Percentiles rank a stretch among this genome's conserved stretches.
These are phyloP conservation scores for Phylloporus scabripes DNA, from an alignment of 768 basidiomycete genomes.

Conservation along the genomic window DNA sequence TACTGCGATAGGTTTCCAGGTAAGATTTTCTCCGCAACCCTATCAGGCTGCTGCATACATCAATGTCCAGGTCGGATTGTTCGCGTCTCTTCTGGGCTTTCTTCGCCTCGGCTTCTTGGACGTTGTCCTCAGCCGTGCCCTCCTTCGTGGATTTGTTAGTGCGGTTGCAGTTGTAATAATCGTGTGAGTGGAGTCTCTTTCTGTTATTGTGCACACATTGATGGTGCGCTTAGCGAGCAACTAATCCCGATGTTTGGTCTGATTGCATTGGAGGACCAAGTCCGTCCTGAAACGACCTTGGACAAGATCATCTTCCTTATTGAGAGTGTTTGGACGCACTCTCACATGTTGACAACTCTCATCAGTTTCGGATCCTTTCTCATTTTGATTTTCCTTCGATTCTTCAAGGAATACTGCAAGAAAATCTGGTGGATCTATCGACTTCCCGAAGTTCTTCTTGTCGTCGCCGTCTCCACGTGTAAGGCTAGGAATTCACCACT, in stretches of 20 bases:
- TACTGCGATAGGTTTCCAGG: constrained; percentile 83
- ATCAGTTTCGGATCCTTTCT: constrained; percentile 71
- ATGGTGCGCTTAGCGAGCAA: constrained; percentile 52
- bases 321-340: constrained; percentile 47
- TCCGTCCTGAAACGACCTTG: constrained; percentile 62
- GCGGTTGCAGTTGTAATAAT: constrained; percentile 83
- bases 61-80: constrained; percentile 63
- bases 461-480: constrained; percentile 83
- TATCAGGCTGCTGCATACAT: background rate
- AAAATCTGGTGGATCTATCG: constrained; percentile 69
- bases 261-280: constrained; percentile 41
- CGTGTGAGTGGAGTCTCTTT: constrained; percentile 45
- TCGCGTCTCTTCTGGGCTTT: constrained; percentile 81
- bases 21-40: constrained; percentile 21
- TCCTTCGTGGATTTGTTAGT: constrained; percentile 82
- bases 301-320: constrained; percentile 77
- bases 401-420: constrained; percentile 53
- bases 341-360: constrained; percentile 62
- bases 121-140: constrained; percentile 84
- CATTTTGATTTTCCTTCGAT: constrained; percentile 56
- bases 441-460: constrained; percentile 85
- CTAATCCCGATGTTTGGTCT: constrained; percentile 90
- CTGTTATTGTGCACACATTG: background rate
- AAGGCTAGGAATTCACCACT: constrained; percentile 22
- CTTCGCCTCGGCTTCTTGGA: constrained; percentile 90